Evolutionary conservation across 2,329 filamentous ascomycete genomes (phyloP), one percentile per base, ranked within the genome.

Genomic region (Alternaria sp.): DNA sequence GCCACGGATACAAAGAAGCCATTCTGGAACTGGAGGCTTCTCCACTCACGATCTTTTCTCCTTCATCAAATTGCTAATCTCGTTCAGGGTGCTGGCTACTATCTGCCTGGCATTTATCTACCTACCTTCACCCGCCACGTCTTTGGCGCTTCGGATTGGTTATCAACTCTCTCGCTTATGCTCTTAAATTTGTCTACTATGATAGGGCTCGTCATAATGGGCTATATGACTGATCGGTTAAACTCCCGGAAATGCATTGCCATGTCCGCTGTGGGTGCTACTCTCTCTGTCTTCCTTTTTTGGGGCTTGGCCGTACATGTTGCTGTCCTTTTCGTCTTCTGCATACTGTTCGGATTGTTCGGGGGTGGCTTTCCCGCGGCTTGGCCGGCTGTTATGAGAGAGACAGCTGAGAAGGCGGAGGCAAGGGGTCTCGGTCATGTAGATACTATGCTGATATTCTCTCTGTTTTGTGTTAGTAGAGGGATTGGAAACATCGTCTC

Each of bases 281-380:
- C 73, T 0, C 12, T 80, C 2, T 78, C 81, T 0, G 72, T 81
- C 0, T 84, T 84, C 54, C 65, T 81, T 0, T 57, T 81, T 30
- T 86, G 83, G 83, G 83, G 83, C 0, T 66, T 84, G 9, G 75
- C 82, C 0, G 71, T 74, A 5, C 75, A 72, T 60, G 7, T 78
- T 63, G 63, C 67, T 0, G 52, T 71, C 0, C 69, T 86, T 8
- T 62, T 71, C 24, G 61, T 66, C 12, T 76, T 76, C 46, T 68
- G 60, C 20, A 42, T 74, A 44, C 36, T 69, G 6, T 81, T 80
- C 38, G 77, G 78, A 0, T 54, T 79, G 11, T 75, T 78, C 44
- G 71, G 69, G 0, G 71, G 73, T 0, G 63, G 64, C 32, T 73
- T 68, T 28, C 54, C 64, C 0, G 64, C 61, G 4, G 71, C 67